A percentile compares a stretch with the other conserved stretches of the same genome.
phyloP scores from a whole-genome alignment of 2,329 filamentous ascomycete genomes.

The Monilinia vaccinii-corymbosi region DNA sequence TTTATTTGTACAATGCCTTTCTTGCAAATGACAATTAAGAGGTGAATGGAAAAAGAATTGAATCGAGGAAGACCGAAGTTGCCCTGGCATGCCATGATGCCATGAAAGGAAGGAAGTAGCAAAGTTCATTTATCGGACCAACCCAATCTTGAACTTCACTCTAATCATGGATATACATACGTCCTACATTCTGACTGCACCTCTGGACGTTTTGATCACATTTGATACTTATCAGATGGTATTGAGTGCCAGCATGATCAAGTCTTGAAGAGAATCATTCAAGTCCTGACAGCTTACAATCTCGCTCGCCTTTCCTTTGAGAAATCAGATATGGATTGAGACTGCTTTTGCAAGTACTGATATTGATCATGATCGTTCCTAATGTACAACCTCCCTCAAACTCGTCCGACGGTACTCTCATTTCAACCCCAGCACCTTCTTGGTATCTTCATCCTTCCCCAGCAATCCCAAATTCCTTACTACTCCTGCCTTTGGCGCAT shows the following conservation, averaged over 20 bases:
- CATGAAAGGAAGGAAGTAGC: not conserved
- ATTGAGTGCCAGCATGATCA: no score
- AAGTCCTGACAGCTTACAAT: no score
- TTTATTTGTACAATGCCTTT: not conserved
- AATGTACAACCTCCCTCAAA: conserved; percentile 24
- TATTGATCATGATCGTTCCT: conserved; percentile 14
- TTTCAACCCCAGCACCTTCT: conserved; percentile 39
- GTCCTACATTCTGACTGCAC: not conserved
- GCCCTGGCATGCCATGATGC: no score
- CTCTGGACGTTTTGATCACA: not conserved
- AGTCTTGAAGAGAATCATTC: not conserved
- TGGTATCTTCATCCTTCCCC: conserved; percentile 73
- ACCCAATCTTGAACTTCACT: not conserved
- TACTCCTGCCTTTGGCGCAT: conserved; percentile 72
- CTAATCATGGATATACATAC: no score
- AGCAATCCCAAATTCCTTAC: conserved; percentile 81
- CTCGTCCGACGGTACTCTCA: conserved; percentile 15
- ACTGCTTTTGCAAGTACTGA: not conserved
- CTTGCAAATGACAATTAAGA: not conserved
- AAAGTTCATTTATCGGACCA: not conserved
- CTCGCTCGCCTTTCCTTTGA: not conserved
- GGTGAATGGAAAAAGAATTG: not conserved
- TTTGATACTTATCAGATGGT: not conserved
- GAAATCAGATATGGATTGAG: not conserved
- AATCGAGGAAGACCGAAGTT: not conserved